Evolutionary conservation across 1,284 basidiomycete genomes (phyloP), one percentile per base, ranked within the genome.

Genomic region (Sporisorium sorghi): DNA sequence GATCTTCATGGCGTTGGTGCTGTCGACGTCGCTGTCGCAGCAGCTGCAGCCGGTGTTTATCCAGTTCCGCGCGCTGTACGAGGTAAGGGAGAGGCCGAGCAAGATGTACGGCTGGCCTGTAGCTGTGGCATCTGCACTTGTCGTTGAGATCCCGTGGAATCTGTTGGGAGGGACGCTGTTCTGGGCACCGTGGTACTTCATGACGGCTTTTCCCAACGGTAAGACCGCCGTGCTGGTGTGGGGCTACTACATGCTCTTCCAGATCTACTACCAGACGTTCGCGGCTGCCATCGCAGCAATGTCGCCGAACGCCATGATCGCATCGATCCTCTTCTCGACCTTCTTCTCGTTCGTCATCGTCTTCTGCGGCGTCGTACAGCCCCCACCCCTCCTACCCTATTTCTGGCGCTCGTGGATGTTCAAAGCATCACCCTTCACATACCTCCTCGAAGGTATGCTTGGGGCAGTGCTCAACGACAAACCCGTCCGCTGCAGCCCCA

Each of bases 91-190:
- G 83, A 88, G 89, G 1, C 87, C 90, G 0, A 91, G 90, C 73
- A 88, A 91, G 79, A 92, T 92, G 81, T 95, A 94, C 86, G 89
- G 89, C 52, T 95, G 93, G 93, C 87, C 89, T 8, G 89, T 91
- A 1, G 88, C 94, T 47, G 78, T 86, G 46, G 58, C 82, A 53
- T 55, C 80, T 21, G 85, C 85, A 72, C 83, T 87, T 43, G 46
- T 87, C 15, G 86, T 82, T 57, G 85, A 86, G 73, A 54, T 85
- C 5, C 78, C 80, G 3, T 84, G 79, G 78, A 79, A 80, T 67
- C 15, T 79, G 5, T 30, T 83, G 6, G 72, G 74, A 23, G 83
- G 73, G 6, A 82, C 80, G 5, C 52, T 79, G 21, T 82, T 79
- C 65, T 82, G 75, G 76, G 48, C 66, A 5, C 60, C 73, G 5